Conservation (phyloP, 2,329 filamentous ascomycete species). For the Thielaviopsis euricoi region DNA sequence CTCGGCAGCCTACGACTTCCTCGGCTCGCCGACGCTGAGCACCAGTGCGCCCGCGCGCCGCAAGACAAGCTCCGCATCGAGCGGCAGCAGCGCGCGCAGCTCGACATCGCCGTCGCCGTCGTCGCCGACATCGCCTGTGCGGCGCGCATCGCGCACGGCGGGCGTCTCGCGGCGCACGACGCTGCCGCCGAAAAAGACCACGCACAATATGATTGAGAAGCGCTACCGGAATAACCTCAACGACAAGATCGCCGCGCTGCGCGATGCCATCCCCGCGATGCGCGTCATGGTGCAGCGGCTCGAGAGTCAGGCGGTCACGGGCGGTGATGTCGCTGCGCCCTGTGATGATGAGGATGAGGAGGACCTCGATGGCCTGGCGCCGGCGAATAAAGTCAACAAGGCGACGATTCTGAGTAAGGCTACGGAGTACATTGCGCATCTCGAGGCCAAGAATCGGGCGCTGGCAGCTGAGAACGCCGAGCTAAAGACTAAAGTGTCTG, state of each 20-base stretch:
- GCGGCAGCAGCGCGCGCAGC: slow-evolving; percentile 3
- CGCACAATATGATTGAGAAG: slow-evolving; percentile 78
- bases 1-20: slow-evolving; percentile 4
- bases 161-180: slow-evolving; percentile 9
- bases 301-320: slow-evolving; percentile 10
- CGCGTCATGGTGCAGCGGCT: slow-evolving; percentile 18
- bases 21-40: slow-evolving; percentile 5
- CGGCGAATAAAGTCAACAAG: slow-evolving; percentile 26
- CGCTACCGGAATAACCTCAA: slow-evolving; percentile 71
- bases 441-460: slow-evolving; percentile 20
- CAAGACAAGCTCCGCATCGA: slow-evolving; percentile 8
- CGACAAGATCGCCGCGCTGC: slow-evolving; percentile 62
- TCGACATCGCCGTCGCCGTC: background rate
- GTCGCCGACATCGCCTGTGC: background rate
- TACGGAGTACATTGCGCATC: slow-evolving; percentile 22
- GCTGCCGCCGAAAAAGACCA: slow-evolving; percentile 47
- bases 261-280: slow-evolving; percentile 46
- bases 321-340: slow-evolving; percentile 9
- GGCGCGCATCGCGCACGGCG: background rate
- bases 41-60: background rate
- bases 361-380: slow-evolving; percentile 19
- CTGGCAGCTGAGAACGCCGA: slow-evolving; percentile 20
- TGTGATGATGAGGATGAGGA: slow-evolving; percentile 14
- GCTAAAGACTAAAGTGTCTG: slow-evolving; percentile 18
- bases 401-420: slow-evolving; percentile 26